Conservation (phyloP, 495 filamentous ascomycete species). For the Pseudevernia furfuracea region DNA sequence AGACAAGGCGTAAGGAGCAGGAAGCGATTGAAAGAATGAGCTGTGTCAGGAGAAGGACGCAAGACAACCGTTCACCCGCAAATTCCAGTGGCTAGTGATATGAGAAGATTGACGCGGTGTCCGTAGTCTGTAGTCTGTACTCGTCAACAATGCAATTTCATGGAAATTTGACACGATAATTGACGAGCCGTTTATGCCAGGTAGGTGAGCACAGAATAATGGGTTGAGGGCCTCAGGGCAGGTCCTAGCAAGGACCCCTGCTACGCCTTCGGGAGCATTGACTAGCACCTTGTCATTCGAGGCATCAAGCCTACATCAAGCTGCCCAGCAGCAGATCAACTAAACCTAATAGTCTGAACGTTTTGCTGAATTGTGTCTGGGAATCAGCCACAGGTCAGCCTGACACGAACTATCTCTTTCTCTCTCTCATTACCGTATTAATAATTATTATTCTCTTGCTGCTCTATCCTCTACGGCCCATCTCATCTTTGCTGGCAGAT, state of each 20-base stretch:
- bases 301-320: neutral
- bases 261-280: conserved; percentile 1
- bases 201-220: neutral
- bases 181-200: neutral
- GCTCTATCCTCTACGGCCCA: neutral
- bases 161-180: too few relatives aligned
- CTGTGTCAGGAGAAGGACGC: neutral
- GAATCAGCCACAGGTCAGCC: neutral
- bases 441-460: too few relatives aligned
- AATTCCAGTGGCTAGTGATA: neutral
- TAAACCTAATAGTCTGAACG: neutral
- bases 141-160: neutral
- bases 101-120: neutral
- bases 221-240: neutral
- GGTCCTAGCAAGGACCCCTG: neutral
- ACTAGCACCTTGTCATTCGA: neutral
- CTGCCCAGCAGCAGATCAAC: neutral
- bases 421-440: too few relatives aligned
- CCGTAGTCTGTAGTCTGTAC: too few relatives aligned
- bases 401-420: neutral
- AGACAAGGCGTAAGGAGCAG: conserved; percentile 22
- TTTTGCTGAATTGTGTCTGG: neutral
- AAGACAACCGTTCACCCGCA: conserved; percentile 12
- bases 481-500: neutral
- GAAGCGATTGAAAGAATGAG: conserved; percentile 19